These are phyloP conservation scores for Talaromyces sp. DNA, from an alignment of 2,329 filamentous ascomycete species.

Conservation along the genomic window DNA sequence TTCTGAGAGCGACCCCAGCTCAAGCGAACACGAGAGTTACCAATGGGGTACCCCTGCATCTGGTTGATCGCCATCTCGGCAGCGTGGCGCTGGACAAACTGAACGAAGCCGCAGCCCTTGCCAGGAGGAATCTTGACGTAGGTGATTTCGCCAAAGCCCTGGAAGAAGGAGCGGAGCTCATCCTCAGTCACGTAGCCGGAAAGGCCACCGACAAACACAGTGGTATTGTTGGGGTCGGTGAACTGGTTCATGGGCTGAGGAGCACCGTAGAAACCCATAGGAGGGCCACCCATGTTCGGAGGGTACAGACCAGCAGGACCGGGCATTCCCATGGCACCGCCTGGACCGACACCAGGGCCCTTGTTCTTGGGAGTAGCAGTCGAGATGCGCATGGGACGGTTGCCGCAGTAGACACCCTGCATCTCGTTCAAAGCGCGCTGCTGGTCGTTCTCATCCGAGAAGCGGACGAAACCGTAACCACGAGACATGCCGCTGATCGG, in stretches of 20 bases:
- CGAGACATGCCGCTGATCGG: conserved; percentile 96
- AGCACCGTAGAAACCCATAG: conserved; percentile 59
- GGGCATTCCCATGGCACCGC: conserved; percentile 47
- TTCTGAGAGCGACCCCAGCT: conserved; percentile 98
- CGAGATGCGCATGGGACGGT: conserved; percentile 96
- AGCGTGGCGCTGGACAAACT: conserved; percentile 97
- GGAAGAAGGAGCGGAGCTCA: conserved; percentile 99
- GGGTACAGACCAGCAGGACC: conserved; percentile 59
- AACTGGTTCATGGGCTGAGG: conserved; percentile 97
- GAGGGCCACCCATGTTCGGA: conserved; percentile 60
- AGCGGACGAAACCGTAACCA: conserved; percentile 96
- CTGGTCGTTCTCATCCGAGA: conserved; percentile 91
- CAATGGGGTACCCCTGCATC: conserved; percentile 99
- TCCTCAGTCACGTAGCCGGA: conserved; percentile 98
- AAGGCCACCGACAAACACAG: conserved; percentile 93
- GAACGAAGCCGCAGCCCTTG: conserved; percentile 98
- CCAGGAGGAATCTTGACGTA: conserved; percentile 99
- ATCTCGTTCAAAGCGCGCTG: conserved; percentile 94
- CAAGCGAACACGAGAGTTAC: conserved; percentile 93
- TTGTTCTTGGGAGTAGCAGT: conserved; percentile 95
- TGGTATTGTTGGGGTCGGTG: conserved; percentile 99
- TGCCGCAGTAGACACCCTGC: conserved; percentile 99
- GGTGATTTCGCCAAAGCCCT: conserved; percentile 98
- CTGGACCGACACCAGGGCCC: conserved; percentile 51
- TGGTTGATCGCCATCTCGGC: conserved; percentile 99